Conservation (phyloP, 1,284 basidiomycete species). For the Chalciporus sp. region DNA sequence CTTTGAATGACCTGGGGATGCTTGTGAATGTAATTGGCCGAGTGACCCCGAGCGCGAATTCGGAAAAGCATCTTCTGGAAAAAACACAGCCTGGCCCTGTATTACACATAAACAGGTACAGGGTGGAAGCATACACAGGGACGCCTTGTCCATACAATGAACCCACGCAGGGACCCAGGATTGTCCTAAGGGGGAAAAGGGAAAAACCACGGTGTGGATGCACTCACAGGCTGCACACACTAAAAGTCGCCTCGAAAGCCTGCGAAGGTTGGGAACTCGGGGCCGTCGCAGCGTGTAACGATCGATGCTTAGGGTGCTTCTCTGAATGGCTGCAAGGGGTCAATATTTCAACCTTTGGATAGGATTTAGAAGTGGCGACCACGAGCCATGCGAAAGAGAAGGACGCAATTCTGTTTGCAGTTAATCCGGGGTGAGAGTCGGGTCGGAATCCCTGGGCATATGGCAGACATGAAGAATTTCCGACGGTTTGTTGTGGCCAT, state of each 20-base stretch:
- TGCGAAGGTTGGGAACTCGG: slow-evolving; percentile 3
- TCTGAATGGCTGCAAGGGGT: neutral
- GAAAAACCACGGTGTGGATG: neutral
- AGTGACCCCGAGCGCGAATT: neutral
- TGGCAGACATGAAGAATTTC: neutral
- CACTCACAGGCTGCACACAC: neutral
- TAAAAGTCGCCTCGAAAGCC: neutral
- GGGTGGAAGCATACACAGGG: neutral
- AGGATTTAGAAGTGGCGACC: slow-evolving; percentile 12
- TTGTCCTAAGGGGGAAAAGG: neutral
- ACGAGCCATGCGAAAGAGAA: slow-evolving; percentile 12
- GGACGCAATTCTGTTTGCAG: neutral
- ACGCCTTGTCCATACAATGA: neutral
- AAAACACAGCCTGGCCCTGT: neutral
- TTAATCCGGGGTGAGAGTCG: slow-evolving; percentile 8
- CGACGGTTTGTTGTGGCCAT: neutral
- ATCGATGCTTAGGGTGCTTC: neutral
- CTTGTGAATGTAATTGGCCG: neutral
- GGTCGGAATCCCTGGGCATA: neutral
- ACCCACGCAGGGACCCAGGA: slow-evolving; percentile 2
- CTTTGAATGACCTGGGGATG: neutral
- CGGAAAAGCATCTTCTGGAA: neutral
- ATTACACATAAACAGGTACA: slow-evolving; percentile 2
- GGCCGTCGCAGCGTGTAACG: neutral
- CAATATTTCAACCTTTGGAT: slow-evolving; percentile 8